Percentiles rank a stretch among this genome's conserved stretches.
Conservation (phyloP, 1,139 yeast genomes). For the Suhomyces bokatorum region DNA sequence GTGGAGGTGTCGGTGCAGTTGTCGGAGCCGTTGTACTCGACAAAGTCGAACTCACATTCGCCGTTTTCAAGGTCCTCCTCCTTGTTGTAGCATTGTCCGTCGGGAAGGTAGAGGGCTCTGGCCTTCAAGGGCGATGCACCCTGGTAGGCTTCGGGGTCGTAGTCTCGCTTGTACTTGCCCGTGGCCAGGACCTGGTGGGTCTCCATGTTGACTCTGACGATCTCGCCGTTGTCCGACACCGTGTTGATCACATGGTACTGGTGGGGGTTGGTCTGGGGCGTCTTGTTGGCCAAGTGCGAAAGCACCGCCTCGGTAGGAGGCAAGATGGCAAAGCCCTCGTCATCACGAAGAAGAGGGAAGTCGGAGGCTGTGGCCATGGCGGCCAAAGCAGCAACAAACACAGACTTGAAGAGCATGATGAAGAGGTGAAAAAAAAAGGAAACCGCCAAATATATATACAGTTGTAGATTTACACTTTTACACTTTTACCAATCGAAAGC, state of each 20-base stretch:
- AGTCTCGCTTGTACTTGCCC: conserved; percentile 16
- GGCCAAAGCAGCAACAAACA: conserved; percentile 12
- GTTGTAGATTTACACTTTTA: not conserved
- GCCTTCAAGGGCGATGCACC: conserved; percentile 6
- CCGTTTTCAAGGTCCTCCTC: conserved; percentile 14
- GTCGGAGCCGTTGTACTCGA: conserved; percentile 13
- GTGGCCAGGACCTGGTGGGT: conserved; percentile 15
- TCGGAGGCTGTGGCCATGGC: conserved; percentile 12
- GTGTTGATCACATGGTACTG: conserved; percentile 18
- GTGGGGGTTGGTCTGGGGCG: conserved; percentile 7
- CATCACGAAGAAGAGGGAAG: conserved; percentile 16
- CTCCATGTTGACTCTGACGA: conserved; percentile 18
- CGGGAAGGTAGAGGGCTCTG: conserved; percentile 8
- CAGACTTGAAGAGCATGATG: conserved; percentile 15
- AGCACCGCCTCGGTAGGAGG: conserved; percentile 19
- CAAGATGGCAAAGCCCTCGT: conserved; percentile 16
- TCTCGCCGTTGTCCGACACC: conserved; percentile 15
- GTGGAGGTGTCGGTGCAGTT: conserved; percentile 13
- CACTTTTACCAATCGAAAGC: not conserved
- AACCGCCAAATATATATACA: too few relatives aligned
- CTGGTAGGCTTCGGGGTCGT: conserved; percentile 15
- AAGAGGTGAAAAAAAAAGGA: too few relatives aligned
- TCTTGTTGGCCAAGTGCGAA: conserved; percentile 11
- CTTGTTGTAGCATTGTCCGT: conserved; percentile 16
- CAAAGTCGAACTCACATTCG: conserved; percentile 17